Base-by-base conservation (phyloP, 2,329 filamentous ascomycete genomes). In the Fonsecaea nubica region DNA sequence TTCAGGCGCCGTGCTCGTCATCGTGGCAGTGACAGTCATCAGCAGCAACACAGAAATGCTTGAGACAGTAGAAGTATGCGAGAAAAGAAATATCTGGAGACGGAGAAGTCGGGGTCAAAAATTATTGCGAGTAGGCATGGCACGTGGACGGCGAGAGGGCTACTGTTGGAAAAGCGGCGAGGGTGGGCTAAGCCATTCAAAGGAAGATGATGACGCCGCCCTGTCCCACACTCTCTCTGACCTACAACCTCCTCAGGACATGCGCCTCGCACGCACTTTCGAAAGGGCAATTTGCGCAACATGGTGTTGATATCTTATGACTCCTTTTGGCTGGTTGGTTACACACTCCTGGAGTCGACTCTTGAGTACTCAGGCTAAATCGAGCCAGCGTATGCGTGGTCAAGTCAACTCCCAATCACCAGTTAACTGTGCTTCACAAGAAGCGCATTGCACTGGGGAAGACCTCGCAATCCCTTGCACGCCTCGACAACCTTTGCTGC, bases 1-100 rank as follows among this genome's bases (percentile, higher is more conserved):
- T 52, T 64, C 59, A 36, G n/a, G 25, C 4, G 63, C 60, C 3
- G 45, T 21, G 45, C 45, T 9, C 12, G 45, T 50, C 45, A 50
- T 50, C 1, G 45, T 30, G 9, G 3, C 45, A 30, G 45, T 50
- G 9, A 30, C 3, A 25, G 21, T 50, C 45, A 50, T 50, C 18
- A 25, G 25, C 10, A 21, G 45, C 8, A 50, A 30, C 18, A 10
- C 9, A 25, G 21, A 18, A 18, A 50, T 50, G 1, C 12, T 13
- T 25, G 45, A 18, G 45, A 18, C 21, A 25, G 21, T 21, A 12
- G 45, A 30, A 21, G 42, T 30, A 25, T 25, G 10, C 18, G 15
- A 9, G 21, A 21, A 50, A 25, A 12, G 45, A 50, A 50, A 50
- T 50, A 30, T 18, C 25, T 50, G 45, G 45, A 25, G 45, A 50